These are phyloP conservation scores for Orbilia ellipsospora DNA, from an alignment of 2,329 filamentous ascomycete species.

Conservation along the genomic window DNA sequence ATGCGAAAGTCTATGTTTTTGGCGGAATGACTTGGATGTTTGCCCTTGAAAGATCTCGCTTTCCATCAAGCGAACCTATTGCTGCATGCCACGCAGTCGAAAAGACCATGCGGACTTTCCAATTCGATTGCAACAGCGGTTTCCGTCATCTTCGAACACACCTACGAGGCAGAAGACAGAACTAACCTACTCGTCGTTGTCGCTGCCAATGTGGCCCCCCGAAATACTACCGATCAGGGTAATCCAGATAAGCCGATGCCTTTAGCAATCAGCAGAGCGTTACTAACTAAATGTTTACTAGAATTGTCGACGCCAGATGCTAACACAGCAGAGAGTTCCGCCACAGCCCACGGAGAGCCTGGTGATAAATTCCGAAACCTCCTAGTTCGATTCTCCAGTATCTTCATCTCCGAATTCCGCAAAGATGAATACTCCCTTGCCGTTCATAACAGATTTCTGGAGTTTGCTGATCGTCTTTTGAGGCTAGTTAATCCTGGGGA, in stretches of 20 bases:
- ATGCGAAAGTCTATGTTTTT: conserved; percentile 29
- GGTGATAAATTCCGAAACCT: conserved; percentile 27
- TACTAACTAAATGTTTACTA: too few species aligned
- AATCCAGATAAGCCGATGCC: too few species aligned
- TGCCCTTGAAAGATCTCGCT: conserved; percentile 23
- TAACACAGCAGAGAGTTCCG: too few species aligned
- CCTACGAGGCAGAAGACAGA: not conserved
- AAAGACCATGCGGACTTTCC: not conserved
- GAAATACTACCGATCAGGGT: too few species aligned
- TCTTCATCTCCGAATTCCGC: conserved; percentile 5
- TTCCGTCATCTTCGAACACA: conserved; percentile 16
- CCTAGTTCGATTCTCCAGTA: conserved; percentile 15
- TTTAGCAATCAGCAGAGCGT: too few species aligned
- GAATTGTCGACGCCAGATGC: too few species aligned
- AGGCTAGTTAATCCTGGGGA: too few species aligned
- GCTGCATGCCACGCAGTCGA: not conserved
- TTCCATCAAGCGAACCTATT: not conserved
- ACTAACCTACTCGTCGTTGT: too few species aligned
- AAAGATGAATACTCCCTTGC: not conserved
- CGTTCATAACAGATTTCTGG: too few species aligned
- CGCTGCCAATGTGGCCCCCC: too few species aligned
- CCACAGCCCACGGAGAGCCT: too few species aligned
- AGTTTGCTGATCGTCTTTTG: too few species aligned
- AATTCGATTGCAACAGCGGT: not conserved
- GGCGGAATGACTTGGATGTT: conserved; percentile 26